Evolutionary conservation across 352 stramenopile species (phyloP).

Genomic region (Pythium aphanidermatum): DNA sequence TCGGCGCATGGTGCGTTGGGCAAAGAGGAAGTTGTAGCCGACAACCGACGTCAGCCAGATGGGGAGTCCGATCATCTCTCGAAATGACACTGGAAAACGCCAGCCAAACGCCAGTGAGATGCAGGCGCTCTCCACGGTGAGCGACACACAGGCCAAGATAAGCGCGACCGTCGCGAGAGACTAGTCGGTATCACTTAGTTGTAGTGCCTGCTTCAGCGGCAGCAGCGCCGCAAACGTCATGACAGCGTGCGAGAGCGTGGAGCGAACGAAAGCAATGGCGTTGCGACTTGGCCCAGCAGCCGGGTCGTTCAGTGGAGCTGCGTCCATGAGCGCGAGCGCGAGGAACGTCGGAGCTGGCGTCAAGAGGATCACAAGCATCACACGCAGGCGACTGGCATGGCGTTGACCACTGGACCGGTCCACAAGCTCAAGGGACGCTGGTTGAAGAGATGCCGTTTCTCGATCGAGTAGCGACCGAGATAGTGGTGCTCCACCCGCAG

Average conservation of each 20-base stretch:
- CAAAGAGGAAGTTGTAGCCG: neutral
- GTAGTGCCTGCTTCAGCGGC: slow-evolving; percentile 1
- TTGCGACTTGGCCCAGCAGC: neutral
- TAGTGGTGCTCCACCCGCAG: neutral
- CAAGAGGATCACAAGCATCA: too few species aligned
- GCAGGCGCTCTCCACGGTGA: slow-evolving; percentile 7
- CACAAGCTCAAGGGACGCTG: too few species aligned
- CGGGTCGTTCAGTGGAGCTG: slow-evolving; percentile 7
- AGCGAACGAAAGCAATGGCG: slow-evolving; percentile 7
- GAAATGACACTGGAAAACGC: slow-evolving; percentile 10
- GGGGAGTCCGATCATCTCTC: slow-evolving; percentile 9
- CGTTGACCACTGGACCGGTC: too few species aligned
- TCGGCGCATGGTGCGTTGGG: too few species aligned
- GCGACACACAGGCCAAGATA: too few species aligned
- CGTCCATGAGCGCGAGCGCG: slow-evolving; percentile 3
- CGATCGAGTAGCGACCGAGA: slow-evolving; percentile 2
- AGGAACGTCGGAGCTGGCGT: slow-evolving; percentile 10
- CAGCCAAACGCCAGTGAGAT: slow-evolving; percentile 13
- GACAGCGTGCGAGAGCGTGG: slow-evolving; percentile 1
- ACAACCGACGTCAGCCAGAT: neutral
- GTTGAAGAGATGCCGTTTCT: too few species aligned
- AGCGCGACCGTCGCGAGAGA: too few species aligned
- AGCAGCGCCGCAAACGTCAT: slow-evolving; percentile 8
- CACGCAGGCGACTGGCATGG: too few species aligned
- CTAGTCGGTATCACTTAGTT: too few species aligned